Conservation (phyloP, 805 yeast genomes). For the Schwanniomyces polymorphus region DNA sequence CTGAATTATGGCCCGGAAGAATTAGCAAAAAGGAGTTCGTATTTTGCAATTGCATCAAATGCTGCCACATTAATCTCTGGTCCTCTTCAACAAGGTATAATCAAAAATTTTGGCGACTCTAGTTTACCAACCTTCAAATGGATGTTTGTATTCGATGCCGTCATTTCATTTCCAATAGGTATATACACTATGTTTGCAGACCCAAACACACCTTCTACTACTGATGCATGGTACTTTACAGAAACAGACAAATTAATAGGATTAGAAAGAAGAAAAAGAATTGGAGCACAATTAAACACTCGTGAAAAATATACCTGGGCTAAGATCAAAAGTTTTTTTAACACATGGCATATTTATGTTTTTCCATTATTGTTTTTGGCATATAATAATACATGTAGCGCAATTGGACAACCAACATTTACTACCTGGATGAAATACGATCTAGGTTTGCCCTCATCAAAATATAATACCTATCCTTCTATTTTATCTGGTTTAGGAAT, state of each 20-base stretch:
- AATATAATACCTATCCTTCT: slow-evolving; percentile 36
- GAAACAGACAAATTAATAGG: slow-evolving; percentile 41
- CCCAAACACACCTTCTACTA: slow-evolving; percentile 36
- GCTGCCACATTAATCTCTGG: slow-evolving; percentile 31
- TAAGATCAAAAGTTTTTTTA: slow-evolving; percentile 42
- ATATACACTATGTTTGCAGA: slow-evolving; percentile 30
- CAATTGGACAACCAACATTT: slow-evolving; percentile 36
- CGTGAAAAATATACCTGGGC: slow-evolving; percentile 39
- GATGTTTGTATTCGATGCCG: slow-evolving; percentile 34
- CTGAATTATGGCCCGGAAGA: slow-evolving; percentile 27
- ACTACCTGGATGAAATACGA: slow-evolving; percentile 35
- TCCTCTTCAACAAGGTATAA: slow-evolving; percentile 29
- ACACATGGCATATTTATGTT: slow-evolving; percentile 49
- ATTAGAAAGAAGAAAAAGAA: slow-evolving; percentile 43
- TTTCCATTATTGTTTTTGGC: slow-evolving; percentile 42
- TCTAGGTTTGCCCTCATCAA: slow-evolving; percentile 23
- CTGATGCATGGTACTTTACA: slow-evolving; percentile 30
- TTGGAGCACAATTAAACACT: slow-evolving; percentile 43
- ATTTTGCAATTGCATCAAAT: slow-evolving; percentile 27
- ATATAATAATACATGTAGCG: slow-evolving; percentile 34
- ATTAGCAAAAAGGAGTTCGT: slow-evolving; percentile 27
- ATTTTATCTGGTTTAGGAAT: slow-evolving; percentile 26
- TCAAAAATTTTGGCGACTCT: slow-evolving; percentile 20
- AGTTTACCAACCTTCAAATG: slow-evolving; percentile 30
- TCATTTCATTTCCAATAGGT: slow-evolving; percentile 33